Percentiles rank a stretch among this genome's conserved stretches.
Evolutionary conservation across 768 basidiomycete genomes (phyloP).

Genomic region (Termitomyces sp.): DNA sequence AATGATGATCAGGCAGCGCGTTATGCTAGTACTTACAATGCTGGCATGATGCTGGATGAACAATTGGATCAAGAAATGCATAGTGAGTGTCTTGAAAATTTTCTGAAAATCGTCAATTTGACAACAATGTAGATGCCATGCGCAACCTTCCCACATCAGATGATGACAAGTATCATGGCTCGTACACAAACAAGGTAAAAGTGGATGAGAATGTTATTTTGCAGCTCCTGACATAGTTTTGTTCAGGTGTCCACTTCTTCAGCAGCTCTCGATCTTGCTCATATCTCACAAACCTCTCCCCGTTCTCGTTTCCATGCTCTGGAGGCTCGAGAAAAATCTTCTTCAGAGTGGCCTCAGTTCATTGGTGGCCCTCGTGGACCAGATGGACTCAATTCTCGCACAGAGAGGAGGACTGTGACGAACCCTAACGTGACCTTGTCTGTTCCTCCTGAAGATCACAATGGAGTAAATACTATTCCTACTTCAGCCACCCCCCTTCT

Average conservation of each 20-base stretch:
- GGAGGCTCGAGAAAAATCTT: conserved; percentile 65
- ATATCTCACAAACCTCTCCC: conserved; percentile 77
- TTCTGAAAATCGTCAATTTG: not conserved
- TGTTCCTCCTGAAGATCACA: conserved; percentile 44
- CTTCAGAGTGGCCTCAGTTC: conserved; percentile 96
- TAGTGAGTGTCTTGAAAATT: conserved; percentile 45
- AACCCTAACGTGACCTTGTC: conserved; percentile 67
- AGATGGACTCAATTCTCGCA: conserved; percentile 47
- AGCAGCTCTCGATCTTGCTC: conserved; percentile 89
- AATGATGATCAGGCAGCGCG: conserved; percentile 52
- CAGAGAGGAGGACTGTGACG: conserved; percentile 67
- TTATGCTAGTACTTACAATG: conserved; percentile 64
- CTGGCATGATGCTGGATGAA: conserved; percentile 89
- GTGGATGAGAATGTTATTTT: not conserved
- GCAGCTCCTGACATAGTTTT: not conserved
- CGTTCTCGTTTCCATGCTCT: conserved; percentile 53
- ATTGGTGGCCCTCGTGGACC: conserved; percentile 54
- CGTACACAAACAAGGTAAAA: conserved; percentile 63
- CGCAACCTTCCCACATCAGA: conserved; percentile 82
- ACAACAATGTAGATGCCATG: conserved; percentile 64
- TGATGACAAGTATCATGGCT: conserved; percentile 75
- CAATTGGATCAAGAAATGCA: conserved; percentile 94
- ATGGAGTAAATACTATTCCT: conserved; percentile 38
- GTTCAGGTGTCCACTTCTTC: conserved; percentile 77
- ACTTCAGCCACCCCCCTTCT: conserved; percentile 60